Evolutionary conservation across 495 filamentous ascomycete species (phyloP).

Genomic region (Aspergillus leporis): DNA sequence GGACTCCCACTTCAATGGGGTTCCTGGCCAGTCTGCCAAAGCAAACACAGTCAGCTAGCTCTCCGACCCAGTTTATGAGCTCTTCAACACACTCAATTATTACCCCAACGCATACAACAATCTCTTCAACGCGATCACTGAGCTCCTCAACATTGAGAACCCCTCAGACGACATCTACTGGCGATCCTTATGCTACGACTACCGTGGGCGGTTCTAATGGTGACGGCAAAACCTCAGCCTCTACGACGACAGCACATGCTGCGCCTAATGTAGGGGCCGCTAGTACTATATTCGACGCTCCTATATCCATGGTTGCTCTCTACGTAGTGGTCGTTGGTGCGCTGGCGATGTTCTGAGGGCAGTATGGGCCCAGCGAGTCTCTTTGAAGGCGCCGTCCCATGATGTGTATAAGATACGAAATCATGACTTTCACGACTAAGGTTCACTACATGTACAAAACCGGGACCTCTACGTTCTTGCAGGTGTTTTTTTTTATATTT

Average conservation of each 20-base stretch:
- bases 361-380: background rate
- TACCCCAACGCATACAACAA: background rate
- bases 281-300: constrained; percentile 6
- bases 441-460: constrained; percentile 7
- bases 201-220: background rate
- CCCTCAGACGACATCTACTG: background rate
- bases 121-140: background rate
- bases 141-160: background rate
- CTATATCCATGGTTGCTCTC: constrained; percentile 17
- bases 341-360: constrained; percentile 23
- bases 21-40: constrained; percentile 9
- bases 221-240: background rate
- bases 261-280: constrained; percentile 25
- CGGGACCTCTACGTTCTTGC: constrained; percentile 3
- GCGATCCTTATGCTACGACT: background rate
- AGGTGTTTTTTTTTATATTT: background rate
- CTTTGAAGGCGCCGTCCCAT: background rate
- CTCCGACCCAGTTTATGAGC: background rate
- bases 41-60: background rate
- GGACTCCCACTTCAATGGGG: constrained; percentile 12
- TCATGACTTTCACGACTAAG: constrained; percentile 10
- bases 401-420: constrained; percentile 12
- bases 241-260: constrained; percentile 6
- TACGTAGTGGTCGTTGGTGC: constrained; percentile 22
- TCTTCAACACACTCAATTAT: background rate